A percentile compares a stretch with the other conserved stretches of the same genome.
These are phyloP conservation scores for Serendipita vermifera DNA, from an alignment of 768 basidiomycete species.

Conservation along the genomic window DNA sequence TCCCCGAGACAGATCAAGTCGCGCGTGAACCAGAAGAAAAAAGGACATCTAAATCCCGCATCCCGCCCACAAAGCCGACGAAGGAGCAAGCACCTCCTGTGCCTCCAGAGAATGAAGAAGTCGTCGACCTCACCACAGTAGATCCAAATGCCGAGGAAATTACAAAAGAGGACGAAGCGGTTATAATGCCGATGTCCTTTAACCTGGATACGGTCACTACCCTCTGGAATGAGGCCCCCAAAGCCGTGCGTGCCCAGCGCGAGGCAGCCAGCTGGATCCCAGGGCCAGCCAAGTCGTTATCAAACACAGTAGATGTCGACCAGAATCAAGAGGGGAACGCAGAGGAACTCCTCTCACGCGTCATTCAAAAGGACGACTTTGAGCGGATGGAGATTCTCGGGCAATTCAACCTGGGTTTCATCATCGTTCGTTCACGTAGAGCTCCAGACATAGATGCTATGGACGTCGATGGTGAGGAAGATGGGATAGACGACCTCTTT, in stretches of 20 bases:
- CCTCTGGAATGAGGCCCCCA: not conserved
- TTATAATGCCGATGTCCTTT: not conserved
- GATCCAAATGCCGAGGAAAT: no score
- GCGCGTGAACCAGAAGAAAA: no score
- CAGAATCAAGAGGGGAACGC: slow-evolving; percentile 27
- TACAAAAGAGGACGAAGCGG: not conserved
- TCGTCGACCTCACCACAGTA: no score
- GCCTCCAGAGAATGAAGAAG: no score
- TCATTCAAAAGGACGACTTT: slow-evolving; percentile 83
- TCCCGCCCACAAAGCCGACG: no score
- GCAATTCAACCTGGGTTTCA: slow-evolving; percentile 94
- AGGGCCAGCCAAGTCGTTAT: not conserved
- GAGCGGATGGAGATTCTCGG: slow-evolving; percentile 70
- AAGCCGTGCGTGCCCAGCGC: not conserved
- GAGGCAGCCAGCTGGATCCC: no score
- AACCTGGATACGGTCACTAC: not conserved
- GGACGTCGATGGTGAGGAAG: slow-evolving; percentile 12
- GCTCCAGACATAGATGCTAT: not conserved
- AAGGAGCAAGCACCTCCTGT: no score
- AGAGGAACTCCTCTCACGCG: slow-evolving; percentile 57
- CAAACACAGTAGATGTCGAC: not conserved
- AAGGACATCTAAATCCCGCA: no score
- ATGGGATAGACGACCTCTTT: slow-evolving; percentile 71
- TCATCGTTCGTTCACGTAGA: slow-evolving; percentile 58
- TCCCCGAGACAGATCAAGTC: no score